Conservation (phyloP, 768 basidiomycete genomes). For the Mycena haematopus region DNA sequence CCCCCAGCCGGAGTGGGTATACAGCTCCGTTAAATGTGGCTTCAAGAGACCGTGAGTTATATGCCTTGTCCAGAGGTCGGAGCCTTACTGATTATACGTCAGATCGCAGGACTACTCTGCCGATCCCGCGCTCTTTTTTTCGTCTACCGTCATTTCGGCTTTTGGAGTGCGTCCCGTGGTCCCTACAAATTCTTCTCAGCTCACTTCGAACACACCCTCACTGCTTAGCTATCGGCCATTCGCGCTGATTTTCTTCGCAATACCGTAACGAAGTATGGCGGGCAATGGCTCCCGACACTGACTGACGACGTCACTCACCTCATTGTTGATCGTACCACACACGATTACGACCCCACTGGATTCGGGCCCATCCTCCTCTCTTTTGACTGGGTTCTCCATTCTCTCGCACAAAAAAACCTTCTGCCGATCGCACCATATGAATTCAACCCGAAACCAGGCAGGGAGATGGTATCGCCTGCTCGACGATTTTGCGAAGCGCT, state of each 20-base stretch:
- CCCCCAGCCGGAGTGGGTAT: constrained; percentile 9
- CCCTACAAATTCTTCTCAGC: background rate
- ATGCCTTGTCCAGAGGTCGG: background rate
- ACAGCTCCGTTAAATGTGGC: constrained; percentile 1
- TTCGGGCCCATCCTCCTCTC: background rate
- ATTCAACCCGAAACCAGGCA: background rate
- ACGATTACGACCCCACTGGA: background rate
- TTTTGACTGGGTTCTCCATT: background rate
- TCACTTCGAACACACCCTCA: background rate
- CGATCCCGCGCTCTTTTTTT: constrained; percentile 2
- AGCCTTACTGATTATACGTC: background rate
- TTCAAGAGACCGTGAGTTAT: constrained; percentile 3
- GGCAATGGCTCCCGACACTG: background rate
- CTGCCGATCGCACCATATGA: background rate
- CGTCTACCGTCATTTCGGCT: background rate
- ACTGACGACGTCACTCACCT: background rate
- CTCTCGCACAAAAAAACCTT: background rate
- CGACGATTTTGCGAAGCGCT: constrained; percentile 6
- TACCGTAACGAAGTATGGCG: background rate
- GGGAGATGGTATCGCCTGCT: background rate
- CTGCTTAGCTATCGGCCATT: background rate
- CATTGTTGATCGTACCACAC: background rate
- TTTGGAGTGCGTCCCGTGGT: background rate
- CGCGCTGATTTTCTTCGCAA: background rate
- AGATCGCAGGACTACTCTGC: constrained; percentile 8